phyloP scores from a whole-genome alignment of 2,329 filamentous ascomycete genomes.

The Mariannaea elegans region DNA sequence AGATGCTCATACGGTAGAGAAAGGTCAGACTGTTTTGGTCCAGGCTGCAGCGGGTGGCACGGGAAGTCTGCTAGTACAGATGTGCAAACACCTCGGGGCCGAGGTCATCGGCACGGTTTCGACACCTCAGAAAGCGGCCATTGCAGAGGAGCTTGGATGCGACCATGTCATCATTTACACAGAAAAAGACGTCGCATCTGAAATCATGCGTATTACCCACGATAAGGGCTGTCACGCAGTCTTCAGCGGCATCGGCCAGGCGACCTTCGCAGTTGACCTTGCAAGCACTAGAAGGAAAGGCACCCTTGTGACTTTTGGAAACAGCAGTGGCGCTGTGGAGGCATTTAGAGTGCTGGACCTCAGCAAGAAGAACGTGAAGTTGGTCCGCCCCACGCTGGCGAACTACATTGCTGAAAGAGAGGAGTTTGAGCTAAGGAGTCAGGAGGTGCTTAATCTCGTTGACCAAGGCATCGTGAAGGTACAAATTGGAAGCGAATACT shows the following conservation, averaged over 20 bases:
- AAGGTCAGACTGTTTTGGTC: neutral
- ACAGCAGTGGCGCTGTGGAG: slow-evolving; percentile 9
- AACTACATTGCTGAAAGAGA: slow-evolving; percentile 8
- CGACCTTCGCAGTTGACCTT: neutral
- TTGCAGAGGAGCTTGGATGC: neutral
- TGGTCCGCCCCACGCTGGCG: slow-evolving; percentile 8
- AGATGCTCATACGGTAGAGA: slow-evolving; percentile 1
- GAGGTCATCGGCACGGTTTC: slow-evolving; percentile 2
- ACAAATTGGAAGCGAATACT: neutral
- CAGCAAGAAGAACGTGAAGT: slow-evolving; percentile 9
- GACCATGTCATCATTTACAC: slow-evolving; percentile 7
- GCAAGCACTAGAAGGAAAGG: neutral
- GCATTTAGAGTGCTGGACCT: neutral
- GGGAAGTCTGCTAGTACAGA: slow-evolving; percentile 1
- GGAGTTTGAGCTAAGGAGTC: neutral
- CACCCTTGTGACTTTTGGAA: slow-evolving; percentile 8
- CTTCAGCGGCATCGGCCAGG: slow-evolving; percentile 4
- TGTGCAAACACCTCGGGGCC: slow-evolving; percentile 8
- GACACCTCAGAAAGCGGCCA: neutral
- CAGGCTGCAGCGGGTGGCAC: slow-evolving; percentile 5
- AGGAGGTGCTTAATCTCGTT: neutral
- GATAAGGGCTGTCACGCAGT: slow-evolving; percentile 8
- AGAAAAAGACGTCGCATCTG: neutral
- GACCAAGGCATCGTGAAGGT: neutral
- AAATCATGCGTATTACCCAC: neutral